phyloP scores from a whole-genome alignment of 2,329 filamentous ascomycete genomes.

The Alternaria atra region DNA sequence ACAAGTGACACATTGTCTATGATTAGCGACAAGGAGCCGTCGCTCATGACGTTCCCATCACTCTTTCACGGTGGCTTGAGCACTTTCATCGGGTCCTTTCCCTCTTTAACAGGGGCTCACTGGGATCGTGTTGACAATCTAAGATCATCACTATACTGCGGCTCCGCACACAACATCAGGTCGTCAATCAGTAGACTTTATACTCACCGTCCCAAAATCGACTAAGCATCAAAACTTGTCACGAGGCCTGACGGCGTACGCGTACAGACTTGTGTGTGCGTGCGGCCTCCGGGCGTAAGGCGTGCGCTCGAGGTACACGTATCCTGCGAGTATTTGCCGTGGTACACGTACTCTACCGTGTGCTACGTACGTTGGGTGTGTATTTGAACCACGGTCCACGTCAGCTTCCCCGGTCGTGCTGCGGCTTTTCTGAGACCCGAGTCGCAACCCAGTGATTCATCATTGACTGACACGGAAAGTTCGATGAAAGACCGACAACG shows the following conservation, averaged over 20 bases:
- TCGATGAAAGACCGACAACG: background rate
- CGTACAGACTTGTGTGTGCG: background rate
- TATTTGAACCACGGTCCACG: constrained; percentile 14
- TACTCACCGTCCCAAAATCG: background rate
- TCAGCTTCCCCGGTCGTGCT: constrained; percentile 22
- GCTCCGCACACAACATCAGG: background rate
- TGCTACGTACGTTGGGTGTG: constrained; percentile 10
- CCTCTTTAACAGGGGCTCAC: background rate
- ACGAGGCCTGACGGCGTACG: background rate
- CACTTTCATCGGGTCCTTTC: background rate
- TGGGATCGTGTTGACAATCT: background rate
- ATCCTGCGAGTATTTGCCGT: background rate
- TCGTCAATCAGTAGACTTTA: background rate
- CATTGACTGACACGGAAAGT: constrained; percentile 2
- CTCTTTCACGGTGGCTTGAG: background rate
- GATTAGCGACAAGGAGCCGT: constrained; percentile 10
- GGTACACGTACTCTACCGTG: constrained; percentile 4
- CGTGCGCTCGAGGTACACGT: background rate
- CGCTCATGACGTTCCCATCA: background rate
- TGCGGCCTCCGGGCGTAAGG: background rate
- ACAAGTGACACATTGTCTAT: constrained; percentile 3
- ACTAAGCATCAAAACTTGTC: background rate
- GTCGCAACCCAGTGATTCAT: constrained; percentile 1
- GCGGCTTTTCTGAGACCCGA: constrained; percentile 8
- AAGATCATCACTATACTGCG: background rate